Base-by-base conservation (phyloP, 306 rosid species). In the Cicer pinnatifidum region DNA sequence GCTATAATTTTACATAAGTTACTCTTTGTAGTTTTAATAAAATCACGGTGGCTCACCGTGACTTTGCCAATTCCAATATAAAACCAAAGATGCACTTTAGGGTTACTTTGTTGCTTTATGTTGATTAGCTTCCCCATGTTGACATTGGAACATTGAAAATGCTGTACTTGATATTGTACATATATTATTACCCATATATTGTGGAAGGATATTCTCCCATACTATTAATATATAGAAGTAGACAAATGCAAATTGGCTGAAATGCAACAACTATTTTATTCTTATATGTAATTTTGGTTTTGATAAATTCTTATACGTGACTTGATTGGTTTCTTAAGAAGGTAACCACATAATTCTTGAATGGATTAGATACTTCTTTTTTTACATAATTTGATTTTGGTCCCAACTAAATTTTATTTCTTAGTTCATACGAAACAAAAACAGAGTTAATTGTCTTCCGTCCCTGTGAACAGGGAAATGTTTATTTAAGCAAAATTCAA, bases 101-200 rank as follows among this genome's bases (percentile, higher is more conserved):
- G 68, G 69, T 46, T 58, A 37, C 13, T 54, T 45, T 17, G 8
- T 63, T 72, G 47, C 70, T 79, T 54, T 58, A 3, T 41, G 50
- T 4, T 44, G 59, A 44, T 44, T 16, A 37, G 19, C 50, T 16
- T 78, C 54, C 28, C 9, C 28, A 0, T 60, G 46, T 74, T 37
- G 63, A 15, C 59, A n/a, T 50, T 13, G 39, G 70, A 71, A 63
- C 8, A 3, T 64, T 35, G 73, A 51, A 63, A 15, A 44, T 50
- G 11, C 51, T 69, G 9, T 48, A 17, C 7, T 64, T 37, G 8
- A 13, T 11, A 11, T 33, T 67, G 59, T 46, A 41, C 38, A 46
- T 10, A 15, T 56, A 45, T 11, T 28, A 5, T 23, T 35, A 4
- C 68, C 13, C 8, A 37, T 19, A 13, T 11, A 15, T 38, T 68